Percentiles rank a stretch among this genome's conserved stretches.
phyloP scores from a whole-genome alignment of 2,329 filamentous ascomycete genomes.

The Hypoxylon sp. region DNA sequence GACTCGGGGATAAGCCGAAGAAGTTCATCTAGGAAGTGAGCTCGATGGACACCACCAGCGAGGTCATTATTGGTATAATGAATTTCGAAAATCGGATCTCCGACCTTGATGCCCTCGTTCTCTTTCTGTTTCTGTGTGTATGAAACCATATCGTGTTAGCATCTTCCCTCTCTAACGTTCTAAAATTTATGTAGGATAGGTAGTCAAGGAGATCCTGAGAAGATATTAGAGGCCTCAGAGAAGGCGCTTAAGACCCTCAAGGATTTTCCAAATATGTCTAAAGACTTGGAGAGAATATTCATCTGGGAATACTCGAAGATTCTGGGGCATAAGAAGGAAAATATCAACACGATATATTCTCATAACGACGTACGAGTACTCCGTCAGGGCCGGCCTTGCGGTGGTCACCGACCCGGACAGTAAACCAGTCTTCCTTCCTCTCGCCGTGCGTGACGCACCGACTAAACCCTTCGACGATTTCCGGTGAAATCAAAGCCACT shows the following conservation, averaged over 20 bases:
- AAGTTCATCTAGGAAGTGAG: conserved; percentile 56
- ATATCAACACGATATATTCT: no score
- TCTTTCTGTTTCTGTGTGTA: conserved; percentile 35
- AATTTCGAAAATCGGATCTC: conserved; percentile 43
- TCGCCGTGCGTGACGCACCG: conserved; percentile 47
- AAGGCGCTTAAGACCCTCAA: no score
- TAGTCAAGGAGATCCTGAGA: no score
- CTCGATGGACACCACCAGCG: conserved; percentile 51
- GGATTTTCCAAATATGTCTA: no score
- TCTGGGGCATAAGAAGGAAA: no score
- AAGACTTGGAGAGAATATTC: no score
- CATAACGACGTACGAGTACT: no score
- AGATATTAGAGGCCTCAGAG: no score
- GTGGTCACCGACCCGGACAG: conserved; percentile 41
- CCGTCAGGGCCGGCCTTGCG: conserved; percentile 39
- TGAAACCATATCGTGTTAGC: no score
- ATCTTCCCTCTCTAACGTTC: no score
- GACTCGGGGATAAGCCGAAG: conserved; percentile 53
- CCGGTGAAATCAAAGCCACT: conserved; percentile 47
- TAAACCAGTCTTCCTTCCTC: conserved; percentile 45
- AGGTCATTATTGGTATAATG: conserved; percentile 32
- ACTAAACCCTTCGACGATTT: conserved; percentile 46
- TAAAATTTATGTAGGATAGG: no score
- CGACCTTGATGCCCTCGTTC: conserved; percentile 34
- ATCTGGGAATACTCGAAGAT: no score